Conservation (phyloP, 2,329 filamentous ascomycete species). For the Xylariaceae sp. region DNA sequence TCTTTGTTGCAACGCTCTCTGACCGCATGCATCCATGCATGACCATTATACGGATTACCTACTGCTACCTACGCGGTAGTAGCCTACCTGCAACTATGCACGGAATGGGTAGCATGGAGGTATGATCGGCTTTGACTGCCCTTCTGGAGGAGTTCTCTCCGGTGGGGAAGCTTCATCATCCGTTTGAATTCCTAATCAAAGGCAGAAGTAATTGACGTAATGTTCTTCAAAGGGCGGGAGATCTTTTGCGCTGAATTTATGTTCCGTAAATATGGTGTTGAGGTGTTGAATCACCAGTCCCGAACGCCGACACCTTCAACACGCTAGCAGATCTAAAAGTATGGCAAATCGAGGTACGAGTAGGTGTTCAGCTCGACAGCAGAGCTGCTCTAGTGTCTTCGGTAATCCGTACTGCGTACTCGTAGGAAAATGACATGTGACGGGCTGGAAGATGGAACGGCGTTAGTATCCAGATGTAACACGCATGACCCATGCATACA, state of each 20-base stretch:
- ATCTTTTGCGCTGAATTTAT: not conserved
- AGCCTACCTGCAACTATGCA: no score
- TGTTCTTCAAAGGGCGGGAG: not conserved
- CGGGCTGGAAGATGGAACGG: no score
- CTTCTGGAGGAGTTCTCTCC: not conserved
- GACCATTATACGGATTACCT: not conserved
- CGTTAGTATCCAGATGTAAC: no score
- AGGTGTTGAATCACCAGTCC: not conserved
- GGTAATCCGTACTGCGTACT: no score
- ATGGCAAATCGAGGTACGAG: no score
- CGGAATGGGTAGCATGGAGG: not conserved
- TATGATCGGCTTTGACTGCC: not conserved
- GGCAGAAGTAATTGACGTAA: not conserved
- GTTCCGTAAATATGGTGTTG: not conserved
- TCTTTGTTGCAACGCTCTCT: conserved; percentile 13
- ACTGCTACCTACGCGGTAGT: not conserved
- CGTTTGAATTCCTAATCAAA: no score
- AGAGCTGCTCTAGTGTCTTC: no score
- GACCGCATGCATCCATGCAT: not conserved
- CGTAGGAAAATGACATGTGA: no score
- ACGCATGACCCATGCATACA: no score
- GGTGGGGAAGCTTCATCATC: not conserved
- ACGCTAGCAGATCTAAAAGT: no score
- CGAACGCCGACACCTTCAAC: no score
- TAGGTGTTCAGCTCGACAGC: no score